Evolutionary conservation across 768 basidiomycete genomes (phyloP).

Genomic region (Boletus rubescentipes): DNA sequence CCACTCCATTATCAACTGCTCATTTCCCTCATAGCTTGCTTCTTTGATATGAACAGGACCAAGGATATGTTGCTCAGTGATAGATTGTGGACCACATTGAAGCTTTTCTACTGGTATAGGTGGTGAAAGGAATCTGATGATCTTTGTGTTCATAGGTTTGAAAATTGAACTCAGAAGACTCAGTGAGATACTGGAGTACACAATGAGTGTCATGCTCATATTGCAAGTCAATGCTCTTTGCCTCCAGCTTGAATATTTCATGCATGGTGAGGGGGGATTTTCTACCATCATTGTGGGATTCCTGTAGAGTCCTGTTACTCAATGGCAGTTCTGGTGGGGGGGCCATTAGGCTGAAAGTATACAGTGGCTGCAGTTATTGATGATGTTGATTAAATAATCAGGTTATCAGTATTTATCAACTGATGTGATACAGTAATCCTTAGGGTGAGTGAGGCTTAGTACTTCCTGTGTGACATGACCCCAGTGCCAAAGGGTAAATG

Average conservation of each 20-base stretch:
- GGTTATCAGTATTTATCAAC: too few species aligned
- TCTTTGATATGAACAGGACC: constrained; percentile 37
- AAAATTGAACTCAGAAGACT: constrained; percentile 32
- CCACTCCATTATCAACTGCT: constrained; percentile 17
- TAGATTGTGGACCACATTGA: constrained; percentile 26
- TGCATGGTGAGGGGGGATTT: constrained; percentile 1
- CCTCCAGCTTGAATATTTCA: constrained; percentile 24
- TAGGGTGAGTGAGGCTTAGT: too few species aligned
- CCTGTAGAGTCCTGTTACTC: too few species aligned
- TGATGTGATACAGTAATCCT: too few species aligned
- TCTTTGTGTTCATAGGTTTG: constrained; percentile 24
- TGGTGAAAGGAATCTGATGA: constrained; percentile 10
- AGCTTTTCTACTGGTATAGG: constrained; percentile 27
- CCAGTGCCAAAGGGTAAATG: too few species aligned
- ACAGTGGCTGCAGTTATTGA: too few species aligned
- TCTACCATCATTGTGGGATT: too few species aligned
- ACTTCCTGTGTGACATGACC: too few species aligned
- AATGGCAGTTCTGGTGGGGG: too few species aligned
- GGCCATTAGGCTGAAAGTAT: too few species aligned
- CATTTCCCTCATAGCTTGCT: constrained; percentile 41
- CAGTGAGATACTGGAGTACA: constrained; percentile 29
- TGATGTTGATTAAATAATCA: too few species aligned
- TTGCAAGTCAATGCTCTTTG: neutral
- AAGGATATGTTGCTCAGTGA: constrained; percentile 36
- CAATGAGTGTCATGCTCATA: neutral